Evolutionary conservation across 75 land plant species (phyloP).

Genomic region (Cryptomeria japonica): DNA sequence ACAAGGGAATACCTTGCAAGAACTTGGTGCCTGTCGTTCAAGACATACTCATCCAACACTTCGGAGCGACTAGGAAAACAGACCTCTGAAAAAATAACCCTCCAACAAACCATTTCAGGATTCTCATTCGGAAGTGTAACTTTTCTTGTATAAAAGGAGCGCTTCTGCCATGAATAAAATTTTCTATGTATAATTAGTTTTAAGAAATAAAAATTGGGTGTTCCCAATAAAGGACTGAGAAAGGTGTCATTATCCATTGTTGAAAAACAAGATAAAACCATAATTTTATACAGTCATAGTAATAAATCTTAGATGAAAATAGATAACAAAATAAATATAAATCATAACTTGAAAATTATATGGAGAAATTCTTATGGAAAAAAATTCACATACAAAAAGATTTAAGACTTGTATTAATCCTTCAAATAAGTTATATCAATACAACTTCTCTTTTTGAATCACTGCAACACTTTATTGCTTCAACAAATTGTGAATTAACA

Average conservation of each 20-base stretch:
- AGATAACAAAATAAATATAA: too few relatives aligned
- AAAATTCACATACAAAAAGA: too few relatives aligned
- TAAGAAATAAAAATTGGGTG: neutral
- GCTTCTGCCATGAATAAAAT: neutral
- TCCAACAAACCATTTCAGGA: neutral
- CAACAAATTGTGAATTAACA: too few relatives aligned
- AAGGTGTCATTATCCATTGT: neutral
- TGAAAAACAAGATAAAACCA: too few relatives aligned
- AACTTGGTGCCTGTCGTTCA: slow-evolving; percentile 77
- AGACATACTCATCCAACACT: slow-evolving; percentile 71
- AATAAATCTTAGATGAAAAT: too few relatives aligned
- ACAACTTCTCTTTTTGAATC: too few relatives aligned
- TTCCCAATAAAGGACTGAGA: neutral
- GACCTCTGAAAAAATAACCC: neutral
- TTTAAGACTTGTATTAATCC: too few relatives aligned
- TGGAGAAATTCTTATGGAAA: too few relatives aligned
- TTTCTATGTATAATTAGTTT: neutral
- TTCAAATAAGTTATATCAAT: too few relatives aligned
- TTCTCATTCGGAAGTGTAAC: neutral
- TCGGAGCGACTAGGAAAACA: slow-evolving; percentile 57
- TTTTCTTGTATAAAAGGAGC: neutral
- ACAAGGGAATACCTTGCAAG: slow-evolving; percentile 78
- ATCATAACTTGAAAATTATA: too few relatives aligned
- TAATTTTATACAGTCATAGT: too few relatives aligned
- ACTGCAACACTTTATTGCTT: too few relatives aligned